These are phyloP conservation scores for Lichenothelia convexa DNA, from an alignment of 495 filamentous ascomycete genomes.

Conservation along the genomic window DNA sequence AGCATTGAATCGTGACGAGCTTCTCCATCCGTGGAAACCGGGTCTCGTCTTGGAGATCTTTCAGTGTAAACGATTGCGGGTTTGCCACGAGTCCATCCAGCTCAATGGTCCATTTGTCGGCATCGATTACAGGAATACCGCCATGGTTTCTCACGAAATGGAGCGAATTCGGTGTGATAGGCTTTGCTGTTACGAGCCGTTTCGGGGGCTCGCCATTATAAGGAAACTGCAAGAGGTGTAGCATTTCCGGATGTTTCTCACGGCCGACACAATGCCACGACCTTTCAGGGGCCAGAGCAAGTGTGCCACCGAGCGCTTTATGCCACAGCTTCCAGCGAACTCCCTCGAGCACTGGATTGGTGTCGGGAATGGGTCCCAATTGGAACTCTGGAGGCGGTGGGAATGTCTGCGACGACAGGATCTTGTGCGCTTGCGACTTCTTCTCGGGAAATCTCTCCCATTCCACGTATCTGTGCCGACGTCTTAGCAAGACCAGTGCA, in stretches of 20 bases:
- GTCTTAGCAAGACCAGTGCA: too few relatives aligned
- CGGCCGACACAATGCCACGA: slow-evolving; percentile 39
- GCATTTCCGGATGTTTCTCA: slow-evolving; percentile 48
- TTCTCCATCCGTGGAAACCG: slow-evolving; percentile 34
- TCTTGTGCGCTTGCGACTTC: slow-evolving; percentile 33
- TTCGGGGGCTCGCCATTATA: slow-evolving; percentile 51
- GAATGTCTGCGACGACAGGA: slow-evolving; percentile 37
- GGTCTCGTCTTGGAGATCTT: slow-evolving; percentile 21
- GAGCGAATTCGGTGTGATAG: slow-evolving; percentile 39
- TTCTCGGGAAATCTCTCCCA: slow-evolving; percentile 55
- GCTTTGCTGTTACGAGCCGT: slow-evolving; percentile 27
- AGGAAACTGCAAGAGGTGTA: slow-evolving; percentile 50
- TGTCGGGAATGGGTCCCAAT: slow-evolving; percentile 37
- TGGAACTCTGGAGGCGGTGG: slow-evolving; percentile 41
- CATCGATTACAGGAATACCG: slow-evolving; percentile 42
- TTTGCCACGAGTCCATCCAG: slow-evolving; percentile 39
- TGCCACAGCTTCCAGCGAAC: slow-evolving; percentile 48
- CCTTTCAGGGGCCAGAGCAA: slow-evolving; percentile 30
- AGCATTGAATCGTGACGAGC: slow-evolving; percentile 45
- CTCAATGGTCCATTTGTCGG: slow-evolving; percentile 30
- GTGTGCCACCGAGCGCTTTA: slow-evolving; percentile 33
- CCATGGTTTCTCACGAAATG: slow-evolving; percentile 54
- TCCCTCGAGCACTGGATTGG: slow-evolving; percentile 44
- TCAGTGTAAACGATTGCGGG: slow-evolving; percentile 11
- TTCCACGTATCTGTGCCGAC: too few relatives aligned